Evolutionary conservation across 345 rosid genomes (phyloP), one percentile per base, ranked within the genome.

Genomic region (Reutealis trisperma): DNA sequence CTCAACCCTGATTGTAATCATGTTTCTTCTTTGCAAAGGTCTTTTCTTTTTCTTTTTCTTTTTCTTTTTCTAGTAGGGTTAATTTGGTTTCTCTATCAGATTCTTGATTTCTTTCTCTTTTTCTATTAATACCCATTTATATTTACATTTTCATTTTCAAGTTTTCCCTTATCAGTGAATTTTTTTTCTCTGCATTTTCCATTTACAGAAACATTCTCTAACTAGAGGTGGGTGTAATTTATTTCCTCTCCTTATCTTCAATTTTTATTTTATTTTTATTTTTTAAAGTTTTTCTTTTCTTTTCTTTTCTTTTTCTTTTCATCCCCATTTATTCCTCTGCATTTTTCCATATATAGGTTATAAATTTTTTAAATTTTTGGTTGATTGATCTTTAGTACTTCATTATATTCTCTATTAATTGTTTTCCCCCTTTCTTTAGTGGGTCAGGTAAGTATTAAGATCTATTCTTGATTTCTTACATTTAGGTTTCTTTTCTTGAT

Each of bases 201-300:
- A 30, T 67, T 67, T 67, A 64, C 62, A 64, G 70, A 7, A 75
- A 75, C 59, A 75, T 64, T 65, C 52, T 51, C 51, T 2, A 8
- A 45, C 37, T 52, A 13, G 6, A 2, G 25, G 41, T 37, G 15
- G 45, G 16, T 21, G 13, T 19, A 24, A 37, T 44, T 59, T 27
- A 0, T 41, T 42, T 75, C 12, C 37, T 16, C 15, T 16, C 63
- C 19, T 27, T 37, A 5, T 8, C 18, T 44, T 19, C 25, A 27
- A n/a, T 63, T 49, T 74, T 49, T 12, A 55, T 5, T 7, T 45
- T 24, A 45, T 67, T 19, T 9, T 8, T 5, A 8, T 42, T 32
- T 57, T 18, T 3, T 15, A 15, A 44, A 67, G n/a, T 4, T 15
- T 16, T 60, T 24, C 14, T 30, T 32, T 15, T 11, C 25, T n/a